Base-by-base conservation (phyloP, 148 eudicot genomes). In the Diospyros kaki region DNA sequence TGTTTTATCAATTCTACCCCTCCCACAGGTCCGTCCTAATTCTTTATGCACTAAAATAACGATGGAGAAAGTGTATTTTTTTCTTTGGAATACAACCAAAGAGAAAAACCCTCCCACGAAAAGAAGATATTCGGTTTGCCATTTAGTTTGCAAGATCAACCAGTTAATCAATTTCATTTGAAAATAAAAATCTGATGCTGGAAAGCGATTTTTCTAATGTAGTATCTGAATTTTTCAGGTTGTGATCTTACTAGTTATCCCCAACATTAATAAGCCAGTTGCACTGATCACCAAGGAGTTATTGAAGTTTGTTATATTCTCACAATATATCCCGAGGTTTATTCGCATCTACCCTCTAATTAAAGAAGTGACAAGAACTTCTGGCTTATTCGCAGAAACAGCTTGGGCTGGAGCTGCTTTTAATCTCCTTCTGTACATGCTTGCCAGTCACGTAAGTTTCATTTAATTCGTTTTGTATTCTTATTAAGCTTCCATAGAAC, bases 341-440 rank as follows among this genome's bases (percentile, higher is more conserved):
- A 41, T 86, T 48, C 87, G 97, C 11, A 86, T 92, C n/a, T 79
- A 62, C 77, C 94, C 92, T 6, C 83, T 92, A 51, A 85, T 81
- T 72, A 86, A 83, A 52, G 92, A 89, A 79, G 91, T 95, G 48
- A 88, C 89, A 0, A 83, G 88, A 72, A 87, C 88, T 44, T 88
- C 98, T 50, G 98, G 98, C 78, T 80, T 90, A 69, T 81, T 92
- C 55, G 77, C 92, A 58, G 93, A 90, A 80, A 92, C 90, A 11
- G 87, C 96, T 4, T 95, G 98, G 97, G 96, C 91, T 71, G 98
- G 92, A 76, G 98, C 98, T 77, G 98, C 85, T 71, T 82, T 87
- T 72, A 90, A 95, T 81, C 90, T 95, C 62, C 76, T 90, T 62
- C 84, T 95, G 61, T 95, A 89, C 84, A 89, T 92, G 93, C 88